Conservation (phyloP, 2,329 filamentous ascomycete genomes). For the Blastomyces percursus region DNA sequence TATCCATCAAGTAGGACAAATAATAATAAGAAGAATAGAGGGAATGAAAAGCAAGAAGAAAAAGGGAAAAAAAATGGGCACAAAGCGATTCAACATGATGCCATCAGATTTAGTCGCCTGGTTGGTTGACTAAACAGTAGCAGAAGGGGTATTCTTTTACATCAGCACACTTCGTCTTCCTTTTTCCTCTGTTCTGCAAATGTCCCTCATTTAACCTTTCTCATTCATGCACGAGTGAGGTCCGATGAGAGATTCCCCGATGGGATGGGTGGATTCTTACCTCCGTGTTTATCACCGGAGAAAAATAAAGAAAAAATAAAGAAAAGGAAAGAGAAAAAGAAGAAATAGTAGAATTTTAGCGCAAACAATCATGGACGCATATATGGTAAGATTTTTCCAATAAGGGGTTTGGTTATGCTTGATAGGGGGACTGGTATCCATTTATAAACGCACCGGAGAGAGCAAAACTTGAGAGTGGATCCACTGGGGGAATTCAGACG, state of each 20-base stretch:
- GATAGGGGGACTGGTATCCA: neutral
- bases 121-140: neutral
- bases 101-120: slow-evolving; percentile 1
- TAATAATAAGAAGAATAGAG: neutral
- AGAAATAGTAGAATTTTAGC: neutral
- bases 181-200: no score
- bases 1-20: neutral
- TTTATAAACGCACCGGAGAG: neutral
- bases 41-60: neutral
- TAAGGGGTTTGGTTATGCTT: neutral
- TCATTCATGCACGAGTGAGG: slow-evolving; percentile 8
- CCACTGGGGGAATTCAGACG: neutral
- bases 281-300: neutral
- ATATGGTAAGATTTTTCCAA: slow-evolving; percentile 3
- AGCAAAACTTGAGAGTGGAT: neutral
- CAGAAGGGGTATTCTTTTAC: slow-evolving; percentile 2
- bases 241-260: neutral
- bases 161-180: slow-evolving; percentile 1
- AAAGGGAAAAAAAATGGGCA: neutral
- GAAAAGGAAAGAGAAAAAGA: no score
- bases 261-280: slow-evolving; percentile 4
- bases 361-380: slow-evolving; percentile 6
- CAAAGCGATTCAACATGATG: slow-evolving; percentile 7
- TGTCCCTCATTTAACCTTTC: neutral
- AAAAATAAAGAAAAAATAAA: neutral